phyloP scores from a whole-genome alignment of 108 stramenopile species.

The Nitzschia putrida region DNA sequence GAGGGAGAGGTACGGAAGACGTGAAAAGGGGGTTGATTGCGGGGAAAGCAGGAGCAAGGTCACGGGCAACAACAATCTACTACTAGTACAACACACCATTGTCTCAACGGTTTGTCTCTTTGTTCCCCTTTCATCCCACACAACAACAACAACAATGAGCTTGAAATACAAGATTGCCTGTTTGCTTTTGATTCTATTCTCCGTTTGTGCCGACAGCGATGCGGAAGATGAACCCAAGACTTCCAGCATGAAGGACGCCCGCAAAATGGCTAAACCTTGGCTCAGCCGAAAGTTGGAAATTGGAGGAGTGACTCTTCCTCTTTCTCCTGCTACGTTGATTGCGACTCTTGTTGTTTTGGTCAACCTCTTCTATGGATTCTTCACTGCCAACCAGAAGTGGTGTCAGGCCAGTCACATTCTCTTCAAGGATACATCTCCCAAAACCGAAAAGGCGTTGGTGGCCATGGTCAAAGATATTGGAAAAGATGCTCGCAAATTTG shows the following conservation, averaged over 20 bases:
- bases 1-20: too few species aligned
- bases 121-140: too few species aligned
- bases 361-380: slow-evolving; percentile 3
- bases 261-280: slow-evolving; percentile 35
- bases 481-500: slow-evolving; percentile 51
- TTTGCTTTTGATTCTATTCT: not conserved
- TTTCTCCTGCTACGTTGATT: slow-evolving; percentile 14
- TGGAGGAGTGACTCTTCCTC: slow-evolving; percentile 17
- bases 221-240: not conserved
- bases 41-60: too few species aligned
- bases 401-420: slow-evolving; percentile 69
- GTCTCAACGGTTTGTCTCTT: too few species aligned
- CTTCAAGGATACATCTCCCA: slow-evolving; percentile 48
- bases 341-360: slow-evolving; percentile 3
- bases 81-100: too few species aligned
- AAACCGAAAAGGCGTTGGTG: slow-evolving; percentile 45
- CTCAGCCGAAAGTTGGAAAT: slow-evolving; percentile 30
- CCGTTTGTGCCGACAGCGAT: slow-evolving; percentile 7
- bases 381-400: slow-evolving; percentile 16
- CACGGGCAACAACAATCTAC: too few species aligned
- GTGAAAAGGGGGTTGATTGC: too few species aligned
- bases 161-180: not conserved
- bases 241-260: not conserved
- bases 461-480: slow-evolving; percentile 52
- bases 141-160: not conserved